Evolutionary conservation across 1,284 basidiomycete species (phyloP).

Genomic region (Sphaerobolus stellatus): DNA sequence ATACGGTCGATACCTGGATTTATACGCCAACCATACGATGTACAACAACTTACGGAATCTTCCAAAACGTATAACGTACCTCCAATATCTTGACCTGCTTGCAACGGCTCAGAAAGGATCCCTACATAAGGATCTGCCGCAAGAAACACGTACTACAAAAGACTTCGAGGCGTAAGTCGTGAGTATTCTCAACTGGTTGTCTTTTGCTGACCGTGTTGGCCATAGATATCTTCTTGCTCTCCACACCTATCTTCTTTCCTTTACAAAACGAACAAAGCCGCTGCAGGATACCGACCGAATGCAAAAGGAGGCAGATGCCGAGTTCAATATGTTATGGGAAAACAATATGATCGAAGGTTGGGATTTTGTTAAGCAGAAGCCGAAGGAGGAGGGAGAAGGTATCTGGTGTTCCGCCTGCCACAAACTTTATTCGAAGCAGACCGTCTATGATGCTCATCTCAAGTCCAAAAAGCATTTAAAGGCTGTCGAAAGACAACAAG

Average conservation of each 20-base stretch:
- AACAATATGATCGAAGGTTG: slow-evolving; percentile 74
- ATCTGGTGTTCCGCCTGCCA: slow-evolving; percentile 99
- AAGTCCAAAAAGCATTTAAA: slow-evolving; percentile 95
- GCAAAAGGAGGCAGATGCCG: slow-evolving; percentile 60
- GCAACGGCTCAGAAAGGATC: slow-evolving; percentile 54
- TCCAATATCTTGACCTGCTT: slow-evolving; percentile 89
- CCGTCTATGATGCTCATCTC: slow-evolving; percentile 95
- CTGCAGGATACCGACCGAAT: slow-evolving; percentile 78
- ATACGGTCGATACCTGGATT: slow-evolving; percentile 92
- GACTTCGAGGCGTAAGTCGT: slow-evolving; percentile 75
- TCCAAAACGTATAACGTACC: slow-evolving; percentile 77
- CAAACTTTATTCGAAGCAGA: slow-evolving; percentile 93
- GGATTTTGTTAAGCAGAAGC: slow-evolving; percentile 41
- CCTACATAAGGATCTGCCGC: slow-evolving; percentile 70
- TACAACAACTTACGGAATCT: slow-evolving; percentile 90
- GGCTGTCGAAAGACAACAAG: slow-evolving; percentile 71
- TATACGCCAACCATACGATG: slow-evolving; percentile 84
- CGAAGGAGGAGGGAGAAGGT: slow-evolving; percentile 51
- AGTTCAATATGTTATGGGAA: slow-evolving; percentile 84
- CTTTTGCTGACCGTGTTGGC: not conserved
- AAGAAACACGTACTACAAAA: slow-evolving; percentile 68
- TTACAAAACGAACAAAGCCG: slow-evolving; percentile 85
- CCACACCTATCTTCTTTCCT: slow-evolving; percentile 83
- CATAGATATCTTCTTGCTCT: slow-evolving; percentile 79
- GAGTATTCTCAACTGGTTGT: not conserved